A percentile compares a stretch with the other conserved stretches of the same genome.
Evolutionary conservation across 495 filamentous ascomycete genomes (phyloP).

Genomic region (Cenococcum geophilum): DNA sequence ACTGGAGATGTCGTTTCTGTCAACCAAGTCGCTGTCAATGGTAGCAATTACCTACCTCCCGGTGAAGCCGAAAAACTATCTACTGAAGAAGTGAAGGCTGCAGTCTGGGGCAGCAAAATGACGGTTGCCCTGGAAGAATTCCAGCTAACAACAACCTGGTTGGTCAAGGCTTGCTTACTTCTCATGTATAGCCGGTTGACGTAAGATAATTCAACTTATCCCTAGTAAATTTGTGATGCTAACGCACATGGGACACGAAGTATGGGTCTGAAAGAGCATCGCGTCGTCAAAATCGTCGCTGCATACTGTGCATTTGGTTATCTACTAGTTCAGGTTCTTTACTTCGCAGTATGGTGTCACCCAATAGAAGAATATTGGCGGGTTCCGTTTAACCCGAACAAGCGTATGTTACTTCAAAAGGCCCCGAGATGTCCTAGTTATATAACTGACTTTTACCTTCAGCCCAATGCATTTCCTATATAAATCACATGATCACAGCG

Average conservation of each 20-base stretch:
- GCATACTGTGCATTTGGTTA: constrained; percentile 50
- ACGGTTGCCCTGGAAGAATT: constrained; percentile 46
- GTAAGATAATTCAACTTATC: constrained; percentile 26
- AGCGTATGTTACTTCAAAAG: constrained; percentile 13
- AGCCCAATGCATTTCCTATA: constrained; percentile 39
- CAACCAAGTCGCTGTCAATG: constrained; percentile 50
- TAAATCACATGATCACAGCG: constrained; percentile 54
- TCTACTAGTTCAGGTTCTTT: constrained; percentile 53
- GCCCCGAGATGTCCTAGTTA: constrained; percentile 31
- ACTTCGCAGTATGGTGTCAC: constrained; percentile 55
- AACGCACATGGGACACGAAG: neutral
- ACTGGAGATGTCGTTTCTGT: constrained; percentile 50
- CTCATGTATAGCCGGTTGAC: constrained; percentile 51
- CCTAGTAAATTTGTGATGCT: neutral
- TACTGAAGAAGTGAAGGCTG: constrained; percentile 40
- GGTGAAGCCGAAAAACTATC: constrained; percentile 46
- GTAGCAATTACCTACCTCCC: constrained; percentile 53
- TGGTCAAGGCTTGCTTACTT: constrained; percentile 50
- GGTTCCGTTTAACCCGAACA: constrained; percentile 12
- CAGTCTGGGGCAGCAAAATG: constrained; percentile 50
- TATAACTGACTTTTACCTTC: constrained; percentile 4
- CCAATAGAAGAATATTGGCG: constrained; percentile 57
- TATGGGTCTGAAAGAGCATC: constrained; percentile 40
- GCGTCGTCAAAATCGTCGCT: constrained; percentile 47
- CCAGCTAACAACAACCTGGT: constrained; percentile 47